These are phyloP conservation scores for Aspergillus ochraceoroseus DNA, from an alignment of 2,329 filamentous ascomycete genomes.

Conservation along the genomic window DNA sequence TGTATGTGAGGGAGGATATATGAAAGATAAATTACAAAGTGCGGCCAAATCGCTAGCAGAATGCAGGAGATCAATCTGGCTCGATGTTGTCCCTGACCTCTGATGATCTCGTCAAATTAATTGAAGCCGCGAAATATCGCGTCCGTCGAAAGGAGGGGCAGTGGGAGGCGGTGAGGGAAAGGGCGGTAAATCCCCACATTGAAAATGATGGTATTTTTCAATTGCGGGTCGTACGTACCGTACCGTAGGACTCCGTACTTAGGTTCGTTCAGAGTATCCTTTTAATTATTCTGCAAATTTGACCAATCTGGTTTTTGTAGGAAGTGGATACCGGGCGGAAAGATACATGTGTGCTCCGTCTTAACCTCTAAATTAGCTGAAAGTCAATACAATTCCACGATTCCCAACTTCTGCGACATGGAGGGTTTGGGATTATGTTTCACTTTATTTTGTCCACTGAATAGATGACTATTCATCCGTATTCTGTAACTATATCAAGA, in stretches of 20 bases:
- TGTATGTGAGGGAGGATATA: constrained; percentile 5
- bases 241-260: background rate
- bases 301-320: too few relatives aligned
- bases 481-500: too few relatives aligned
- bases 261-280: too few relatives aligned
- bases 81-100: background rate
- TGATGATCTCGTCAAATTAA: too few relatives aligned
- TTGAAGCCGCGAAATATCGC: constrained; percentile 11
- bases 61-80: constrained; percentile 1
- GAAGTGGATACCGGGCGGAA: background rate
- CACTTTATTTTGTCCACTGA: background rate
- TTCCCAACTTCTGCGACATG: background rate
- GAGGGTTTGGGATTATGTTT: background rate
- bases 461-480: too few relatives aligned
- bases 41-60: too few relatives aligned
- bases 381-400: background rate
- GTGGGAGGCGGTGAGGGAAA: constrained; percentile 19
- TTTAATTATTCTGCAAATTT: too few relatives aligned
- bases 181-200: background rate
- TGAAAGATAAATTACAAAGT: background rate
- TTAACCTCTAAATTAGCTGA: constrained; percentile 1
- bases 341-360: background rate
- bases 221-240: background rate
- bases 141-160: constrained; percentile 21
- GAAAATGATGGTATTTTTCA: background rate